Evolutionary conservation across 2,329 filamentous ascomycete genomes (phyloP), one percentile per base, ranked within the genome.

Genomic region (Scopulariopsis brevicaulis): DNA sequence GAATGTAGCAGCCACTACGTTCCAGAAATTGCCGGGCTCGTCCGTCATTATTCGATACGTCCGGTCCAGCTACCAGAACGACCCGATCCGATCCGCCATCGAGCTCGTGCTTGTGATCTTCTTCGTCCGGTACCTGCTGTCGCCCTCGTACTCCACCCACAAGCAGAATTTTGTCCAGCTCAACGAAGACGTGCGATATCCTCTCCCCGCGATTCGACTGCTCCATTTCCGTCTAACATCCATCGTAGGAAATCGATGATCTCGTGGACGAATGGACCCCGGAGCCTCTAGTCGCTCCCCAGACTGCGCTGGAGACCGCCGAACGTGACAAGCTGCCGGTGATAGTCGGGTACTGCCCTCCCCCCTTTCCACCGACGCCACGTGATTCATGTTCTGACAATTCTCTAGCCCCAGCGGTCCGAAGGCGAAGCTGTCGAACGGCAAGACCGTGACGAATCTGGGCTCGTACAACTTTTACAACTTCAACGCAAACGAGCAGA

Each of bases 401-500:
- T 51, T 20, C 40, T 55, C 48, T 67, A 95, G 90, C 55, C 88
- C 93, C 5, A 92, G 91, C 1, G 92, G 90, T 11, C 92, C 94
- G 53, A 96, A 94, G 71, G 86, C 87, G 55, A 96, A 94, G 71
- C 82, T 99, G 58, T 79, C 85, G 54, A 96, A 86, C 71, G 94
- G 94, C 65, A 87, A 90, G 63, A 96, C 89, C 20, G 94, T 96
- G 25, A 90, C 83, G 59, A 99, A 99, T 69, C 85, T 99, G 62
- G 93, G 90, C 43, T 95, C 90, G 1, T 94, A 91, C 75, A 99
- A 99, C 72, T 96, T 94, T 73, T 97, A 96, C 78, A 97, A 99
- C 75, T 91, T 99, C 71, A 90, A 95, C 63, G 84, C 84, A 57
- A 96, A 96, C 69, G 93, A 97, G 61, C 82, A 86, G 40, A 85